Base-by-base conservation (phyloP, 208 protist species). In the Borovskyia barvae region DNA sequence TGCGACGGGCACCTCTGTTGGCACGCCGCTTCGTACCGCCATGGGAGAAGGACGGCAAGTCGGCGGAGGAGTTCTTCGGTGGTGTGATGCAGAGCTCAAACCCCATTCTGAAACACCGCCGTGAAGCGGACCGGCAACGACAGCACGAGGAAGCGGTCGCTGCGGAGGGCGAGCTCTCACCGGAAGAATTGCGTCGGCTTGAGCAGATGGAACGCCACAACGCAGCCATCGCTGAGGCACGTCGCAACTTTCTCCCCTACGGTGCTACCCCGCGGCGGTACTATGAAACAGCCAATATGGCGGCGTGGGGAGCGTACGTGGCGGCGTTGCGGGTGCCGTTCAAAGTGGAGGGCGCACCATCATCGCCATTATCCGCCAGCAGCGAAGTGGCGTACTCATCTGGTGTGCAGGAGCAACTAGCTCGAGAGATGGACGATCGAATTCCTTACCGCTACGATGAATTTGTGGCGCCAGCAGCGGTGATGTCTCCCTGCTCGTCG, bases 41-140 rank as follows among this genome's bases (percentile, higher is more conserved):
- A 22, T 95, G 90, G 86, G 90, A 93, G 54, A 62, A 59, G 15
- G 83, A 90, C 28, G 86, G 86, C 5, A 92, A 91, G 66, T 75
- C 81, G 17, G 81, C 80, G 5, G 86, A 91, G 9, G 84, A 85
- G 22, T 93, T 92, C 58, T 93, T 93, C 43, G 66, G 61, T 14
- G 85, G 86, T 12, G 46, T 95, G 9, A 58, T 87, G 61, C 65
- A 75, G 55, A 82, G 73, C 57, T 8, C 29, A n/a, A 93, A 95
- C 57, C 84, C 90, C 7, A 64, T 90, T 3, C 76, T 83, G 28
- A 69, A 55, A n/a, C 40, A 48, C 11, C 77, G 80, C 32, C 51
- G 54, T 8, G 50, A 80, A 3, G 24, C 17, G 32, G 64, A 59
- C 33, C 75, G 86, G 0, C 66, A 67, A 40, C 53, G 42, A 24